Percentiles rank a stretch among this genome's conserved stretches.
Evolutionary conservation across 2,329 filamentous ascomycete species (phyloP).

Genomic region (Aspergillus proliferans): DNA sequence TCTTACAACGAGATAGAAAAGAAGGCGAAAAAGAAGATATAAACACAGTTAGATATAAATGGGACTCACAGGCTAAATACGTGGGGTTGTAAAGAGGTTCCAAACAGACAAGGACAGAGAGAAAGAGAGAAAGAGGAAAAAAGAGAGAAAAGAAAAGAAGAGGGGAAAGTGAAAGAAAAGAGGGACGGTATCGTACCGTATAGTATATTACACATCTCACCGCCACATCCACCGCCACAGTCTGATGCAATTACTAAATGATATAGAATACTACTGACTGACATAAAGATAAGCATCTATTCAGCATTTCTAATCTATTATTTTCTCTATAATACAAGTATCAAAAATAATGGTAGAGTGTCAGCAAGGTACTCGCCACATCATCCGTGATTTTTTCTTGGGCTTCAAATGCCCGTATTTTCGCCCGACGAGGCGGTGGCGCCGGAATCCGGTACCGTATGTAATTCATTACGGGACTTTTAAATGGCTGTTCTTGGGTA

Average conservation of each 20-base stretch:
- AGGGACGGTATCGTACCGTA: not conserved
- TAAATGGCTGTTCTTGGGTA: too few relatives aligned
- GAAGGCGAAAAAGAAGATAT: constrained; percentile 6
- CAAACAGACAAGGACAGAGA: constrained; percentile 21
- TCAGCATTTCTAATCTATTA: too few relatives aligned
- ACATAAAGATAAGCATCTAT: too few relatives aligned
- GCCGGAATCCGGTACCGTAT: too few relatives aligned
- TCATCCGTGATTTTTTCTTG: too few relatives aligned
- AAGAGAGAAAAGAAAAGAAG: constrained; percentile 1
- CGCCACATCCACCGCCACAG: not conserved
- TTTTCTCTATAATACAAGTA: too few relatives aligned
- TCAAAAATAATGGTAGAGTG: too few relatives aligned
- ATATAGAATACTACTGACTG: not conserved
- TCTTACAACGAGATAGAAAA: constrained; percentile 1
- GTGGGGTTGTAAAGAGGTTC: constrained; percentile 20
- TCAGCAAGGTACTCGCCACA: too few relatives aligned
- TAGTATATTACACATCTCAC: not conserved
- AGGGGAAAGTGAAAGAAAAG: not conserved
- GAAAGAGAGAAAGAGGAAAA: constrained; percentile 15
- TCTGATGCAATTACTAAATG: not conserved
- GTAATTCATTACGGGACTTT: too few relatives aligned
- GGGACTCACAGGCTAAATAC: constrained; percentile 12
- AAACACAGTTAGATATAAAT: constrained; percentile 5
- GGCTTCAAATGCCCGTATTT: too few relatives aligned
- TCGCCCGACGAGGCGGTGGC: too few relatives aligned